Conservation (phyloP, 345 rosid species). For the Microthlaspi erraticum region DNA sequence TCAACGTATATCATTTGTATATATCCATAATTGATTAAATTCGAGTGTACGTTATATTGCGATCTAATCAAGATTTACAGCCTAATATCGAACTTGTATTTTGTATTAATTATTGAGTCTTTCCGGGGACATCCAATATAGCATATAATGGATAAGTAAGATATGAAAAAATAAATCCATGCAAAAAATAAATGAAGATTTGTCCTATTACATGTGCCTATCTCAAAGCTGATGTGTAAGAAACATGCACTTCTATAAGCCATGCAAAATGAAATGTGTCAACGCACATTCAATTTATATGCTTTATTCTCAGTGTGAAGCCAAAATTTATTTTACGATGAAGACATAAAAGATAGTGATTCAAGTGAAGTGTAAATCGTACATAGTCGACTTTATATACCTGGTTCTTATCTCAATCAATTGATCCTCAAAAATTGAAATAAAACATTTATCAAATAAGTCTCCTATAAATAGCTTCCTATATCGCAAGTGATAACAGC, state of each 20-base stretch:
- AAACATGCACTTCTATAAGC: conserved; percentile 34
- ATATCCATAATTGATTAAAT: neutral
- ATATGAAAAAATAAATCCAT: neutral
- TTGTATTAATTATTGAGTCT: too few relatives aligned
- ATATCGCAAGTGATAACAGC: neutral
- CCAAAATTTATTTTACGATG: conserved; percentile 8
- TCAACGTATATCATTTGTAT: neutral
- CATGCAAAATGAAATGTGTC: conserved; percentile 48
- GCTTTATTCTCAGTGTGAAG: neutral
- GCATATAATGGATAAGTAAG: too few relatives aligned
- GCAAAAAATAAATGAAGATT: neutral
- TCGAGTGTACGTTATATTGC: conserved; percentile 7
- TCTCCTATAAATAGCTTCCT: conserved; percentile 33
- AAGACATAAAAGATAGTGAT: conserved; percentile 25
- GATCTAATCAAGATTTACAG: neutral
- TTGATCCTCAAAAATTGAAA: neutral
- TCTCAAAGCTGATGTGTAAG: conserved; percentile 36
- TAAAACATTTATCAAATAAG: neutral
- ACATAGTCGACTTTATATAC: conserved; percentile 38
- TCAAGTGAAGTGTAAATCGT: conserved; percentile 18
- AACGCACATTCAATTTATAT: conserved; percentile 14
- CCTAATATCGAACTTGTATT: too few relatives aligned
- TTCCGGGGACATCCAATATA: too few relatives aligned
- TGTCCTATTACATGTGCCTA: conserved; percentile 23
- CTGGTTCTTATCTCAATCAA: conserved; percentile 28